Conservation (phyloP, 257 asterid species). For the Solanum medicagineum region DNA sequence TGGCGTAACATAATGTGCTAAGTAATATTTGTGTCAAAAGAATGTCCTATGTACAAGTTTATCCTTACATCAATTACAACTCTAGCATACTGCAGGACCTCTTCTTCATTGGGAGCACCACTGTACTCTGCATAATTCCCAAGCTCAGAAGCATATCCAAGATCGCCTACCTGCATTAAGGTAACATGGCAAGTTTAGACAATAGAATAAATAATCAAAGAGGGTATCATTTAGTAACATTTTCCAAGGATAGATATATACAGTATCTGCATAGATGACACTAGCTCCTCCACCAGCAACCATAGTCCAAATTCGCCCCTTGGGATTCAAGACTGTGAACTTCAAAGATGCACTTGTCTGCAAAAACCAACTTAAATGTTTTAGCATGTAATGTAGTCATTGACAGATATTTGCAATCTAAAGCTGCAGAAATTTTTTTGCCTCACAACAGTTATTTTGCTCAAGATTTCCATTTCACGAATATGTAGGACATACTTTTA, state of each 20-base stretch:
- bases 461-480: not conserved
- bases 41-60: not conserved
- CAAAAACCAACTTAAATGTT: not conserved
- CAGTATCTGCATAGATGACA: slow-evolving; percentile 91
- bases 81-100: slow-evolving; percentile 92
- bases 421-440: not conserved
- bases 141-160: slow-evolving; percentile 87
- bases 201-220: not conserved
- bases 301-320: slow-evolving; percentile 96
- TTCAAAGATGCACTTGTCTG: slow-evolving; percentile 98
- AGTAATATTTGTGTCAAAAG: not conserved
- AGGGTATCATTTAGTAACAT: not conserved
- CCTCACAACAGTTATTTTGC: not conserved
- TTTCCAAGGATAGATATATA: slow-evolving; percentile 19
- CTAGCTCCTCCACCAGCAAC: slow-evolving; percentile 99
- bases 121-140: slow-evolving; percentile 96
- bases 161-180: slow-evolving; percentile 80
- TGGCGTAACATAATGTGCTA: not conserved
- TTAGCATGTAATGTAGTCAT: not conserved
- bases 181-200: not conserved
- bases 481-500: not conserved
- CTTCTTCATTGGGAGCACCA: slow-evolving; percentile 96
- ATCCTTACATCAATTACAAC: slow-evolving; percentile 82
- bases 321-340: slow-evolving; percentile 91
- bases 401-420: not conserved